These are phyloP conservation scores for Coemansia asiatica DNA, from an alignment of 192 early-diverging fungal genomes.

Conservation along the genomic window DNA sequence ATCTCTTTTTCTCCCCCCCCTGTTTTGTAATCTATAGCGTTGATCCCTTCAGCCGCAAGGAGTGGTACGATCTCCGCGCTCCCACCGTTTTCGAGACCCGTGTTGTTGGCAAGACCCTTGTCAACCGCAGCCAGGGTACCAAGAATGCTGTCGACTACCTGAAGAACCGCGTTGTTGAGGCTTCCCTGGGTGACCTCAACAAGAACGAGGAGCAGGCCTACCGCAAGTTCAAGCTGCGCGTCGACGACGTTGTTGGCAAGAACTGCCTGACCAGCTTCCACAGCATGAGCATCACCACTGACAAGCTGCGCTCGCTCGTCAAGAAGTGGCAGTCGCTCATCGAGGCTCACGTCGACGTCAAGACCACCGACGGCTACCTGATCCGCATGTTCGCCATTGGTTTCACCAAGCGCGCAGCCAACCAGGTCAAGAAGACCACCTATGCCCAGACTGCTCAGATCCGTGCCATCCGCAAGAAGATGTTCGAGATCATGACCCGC, in stretches of 20 bases:
- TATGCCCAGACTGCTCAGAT: constrained; percentile 98
- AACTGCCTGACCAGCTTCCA: constrained; percentile 99
- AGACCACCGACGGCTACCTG: constrained; percentile 99
- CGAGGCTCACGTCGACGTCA: constrained; percentile 97
- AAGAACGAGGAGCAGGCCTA: constrained; percentile 88
- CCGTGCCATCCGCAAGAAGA: constrained; percentile 99
- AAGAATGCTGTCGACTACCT: constrained; percentile 96
- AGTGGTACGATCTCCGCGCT: constrained; percentile 99
- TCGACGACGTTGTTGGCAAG: constrained; percentile 97
- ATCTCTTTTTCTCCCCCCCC: not conserved
- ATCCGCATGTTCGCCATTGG: constrained; percentile 96
- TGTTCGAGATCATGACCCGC: constrained; percentile 96
- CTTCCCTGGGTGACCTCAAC: constrained; percentile 95
- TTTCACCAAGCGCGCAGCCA: constrained; percentile 91
- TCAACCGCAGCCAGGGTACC: constrained; percentile 99
- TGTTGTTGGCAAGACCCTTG: constrained; percentile 97
- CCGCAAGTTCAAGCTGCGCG: constrained; percentile 97
- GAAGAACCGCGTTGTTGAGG: constrained; percentile 95
- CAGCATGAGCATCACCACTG: constrained; percentile 99
- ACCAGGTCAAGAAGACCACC: constrained; percentile 97
- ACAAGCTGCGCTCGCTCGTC: constrained; percentile 99
- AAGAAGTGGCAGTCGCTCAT: constrained; percentile 99
- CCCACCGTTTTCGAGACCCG: constrained; percentile 94
- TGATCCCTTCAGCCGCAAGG: constrained; percentile 99
- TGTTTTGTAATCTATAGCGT: constrained; percentile 52